These are phyloP conservation scores for Ophiobolus disseminans DNA, from an alignment of 2,329 filamentous ascomycete species.

Conservation along the genomic window DNA sequence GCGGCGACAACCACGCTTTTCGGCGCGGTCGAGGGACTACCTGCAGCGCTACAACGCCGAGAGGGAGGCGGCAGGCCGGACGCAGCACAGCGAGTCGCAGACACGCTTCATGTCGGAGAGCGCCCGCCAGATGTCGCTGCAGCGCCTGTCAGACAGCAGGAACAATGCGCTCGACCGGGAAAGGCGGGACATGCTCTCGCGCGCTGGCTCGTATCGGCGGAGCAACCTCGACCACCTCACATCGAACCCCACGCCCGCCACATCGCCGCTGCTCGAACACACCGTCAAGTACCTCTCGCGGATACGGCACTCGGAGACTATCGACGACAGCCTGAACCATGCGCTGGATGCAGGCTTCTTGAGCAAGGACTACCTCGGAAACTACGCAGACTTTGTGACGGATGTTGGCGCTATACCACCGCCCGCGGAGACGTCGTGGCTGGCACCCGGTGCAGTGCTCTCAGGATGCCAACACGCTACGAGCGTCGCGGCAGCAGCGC, in stretches of 20 bases:
- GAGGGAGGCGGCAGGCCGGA: slow-evolving; percentile 38
- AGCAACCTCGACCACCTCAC: slow-evolving; percentile 37
- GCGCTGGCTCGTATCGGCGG: slow-evolving; percentile 36
- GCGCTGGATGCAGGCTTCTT: slow-evolving; percentile 63
- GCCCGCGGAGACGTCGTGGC: slow-evolving; percentile 65
- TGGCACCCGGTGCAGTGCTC: slow-evolving; percentile 67
- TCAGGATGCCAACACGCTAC: slow-evolving; percentile 67
- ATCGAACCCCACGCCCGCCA: slow-evolving; percentile 24
- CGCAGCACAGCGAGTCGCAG: slow-evolving; percentile 25
- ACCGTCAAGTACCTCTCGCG: slow-evolving; percentile 68
- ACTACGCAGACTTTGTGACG: slow-evolving; percentile 65
- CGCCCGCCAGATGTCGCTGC: slow-evolving; percentile 35
- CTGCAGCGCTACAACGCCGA: slow-evolving; percentile 53
- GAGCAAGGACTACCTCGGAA: slow-evolving; percentile 60
- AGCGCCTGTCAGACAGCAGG: slow-evolving; percentile 39
- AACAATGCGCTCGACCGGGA: slow-evolving; percentile 25
- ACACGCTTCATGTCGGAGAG: slow-evolving; percentile 35
- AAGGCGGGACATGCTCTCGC: slow-evolving; percentile 29
- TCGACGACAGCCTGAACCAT: slow-evolving; percentile 62
- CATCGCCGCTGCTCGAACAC: slow-evolving; percentile 59
- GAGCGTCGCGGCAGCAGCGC: slow-evolving; percentile 36
- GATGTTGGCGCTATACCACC: slow-evolving; percentile 60
- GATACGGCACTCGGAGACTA: slow-evolving; percentile 60
- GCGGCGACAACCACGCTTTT: slow-evolving; percentile 49
- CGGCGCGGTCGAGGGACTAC: slow-evolving; percentile 45